Conservation (phyloP, 495 filamentous ascomycete genomes). For the Aspergillus homomorphus region DNA sequence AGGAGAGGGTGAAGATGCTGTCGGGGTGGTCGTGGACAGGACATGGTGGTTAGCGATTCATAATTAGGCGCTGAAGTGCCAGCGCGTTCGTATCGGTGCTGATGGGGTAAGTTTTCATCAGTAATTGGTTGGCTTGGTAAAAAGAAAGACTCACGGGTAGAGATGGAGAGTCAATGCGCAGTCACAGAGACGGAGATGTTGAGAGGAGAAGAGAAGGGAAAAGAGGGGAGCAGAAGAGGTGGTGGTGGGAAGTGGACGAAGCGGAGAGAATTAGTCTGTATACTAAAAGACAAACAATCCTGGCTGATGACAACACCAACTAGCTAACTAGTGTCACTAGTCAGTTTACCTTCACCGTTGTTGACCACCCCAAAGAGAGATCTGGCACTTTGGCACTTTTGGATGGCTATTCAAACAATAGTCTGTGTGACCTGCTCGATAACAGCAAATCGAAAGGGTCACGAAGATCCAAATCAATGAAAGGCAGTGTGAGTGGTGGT, state of each 20-base stretch:
- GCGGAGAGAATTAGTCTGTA: slow-evolving; percentile 9
- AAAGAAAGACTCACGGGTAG: neutral
- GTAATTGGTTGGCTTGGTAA: neutral
- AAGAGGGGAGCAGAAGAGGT: slow-evolving; percentile 8
- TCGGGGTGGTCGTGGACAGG: neutral
- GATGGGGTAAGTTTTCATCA: neutral
- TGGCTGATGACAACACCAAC: too few species aligned
- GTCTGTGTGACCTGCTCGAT: too few species aligned
- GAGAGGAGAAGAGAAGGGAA: slow-evolving; percentile 3
- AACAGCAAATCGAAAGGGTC: too few species aligned
- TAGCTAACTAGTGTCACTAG: too few species aligned
- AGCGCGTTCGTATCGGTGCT: neutral
- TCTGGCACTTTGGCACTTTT: too few species aligned
- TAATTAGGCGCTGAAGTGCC: neutral
- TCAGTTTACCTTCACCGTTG: too few species aligned
- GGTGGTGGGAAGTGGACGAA: slow-evolving; percentile 1
- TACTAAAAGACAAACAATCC: neutral
- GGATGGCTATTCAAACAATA: too few species aligned
- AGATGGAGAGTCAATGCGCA: neutral
- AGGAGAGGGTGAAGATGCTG: neutral
- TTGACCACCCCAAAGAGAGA: too few species aligned
- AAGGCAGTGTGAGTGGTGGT: neutral
- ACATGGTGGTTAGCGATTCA: neutral
- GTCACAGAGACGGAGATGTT: neutral
- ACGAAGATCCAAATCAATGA: too few species aligned